These are phyloP conservation scores for Erodium texanum DNA, from an alignment of 441 rosid species.

Conservation along the genomic window DNA sequence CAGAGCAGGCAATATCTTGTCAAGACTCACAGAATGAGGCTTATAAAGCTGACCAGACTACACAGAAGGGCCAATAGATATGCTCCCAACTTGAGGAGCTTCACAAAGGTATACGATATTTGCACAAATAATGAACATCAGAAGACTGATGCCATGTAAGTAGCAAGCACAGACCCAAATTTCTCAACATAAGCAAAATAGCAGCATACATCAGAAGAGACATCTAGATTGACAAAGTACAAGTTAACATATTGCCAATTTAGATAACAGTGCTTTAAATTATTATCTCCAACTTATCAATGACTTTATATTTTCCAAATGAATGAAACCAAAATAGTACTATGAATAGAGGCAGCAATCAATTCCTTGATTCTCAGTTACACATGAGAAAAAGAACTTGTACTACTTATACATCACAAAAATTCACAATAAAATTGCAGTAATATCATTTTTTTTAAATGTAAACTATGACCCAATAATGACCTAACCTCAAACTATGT, in stretches of 20 bases:
- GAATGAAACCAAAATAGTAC: neutral
- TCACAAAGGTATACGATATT: neutral
- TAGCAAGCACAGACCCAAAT: neutral
- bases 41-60: neutral
- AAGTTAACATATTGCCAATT: neutral
- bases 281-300: neutral
- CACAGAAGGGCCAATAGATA: neutral
- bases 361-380: neutral
- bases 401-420: neutral
- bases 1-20: neutral
- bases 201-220: neutral
- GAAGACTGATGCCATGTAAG: neutral
- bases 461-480: constrained; percentile 3
- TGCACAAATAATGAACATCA: neutral
- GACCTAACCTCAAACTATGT: constrained; percentile 23
- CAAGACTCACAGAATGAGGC: neutral
- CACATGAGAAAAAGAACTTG: neutral
- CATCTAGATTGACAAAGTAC: neutral
- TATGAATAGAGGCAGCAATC: neutral
- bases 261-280: neutral
- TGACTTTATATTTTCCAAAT: neutral
- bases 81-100: neutral
- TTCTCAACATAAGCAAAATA: neutral
- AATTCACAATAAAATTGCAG: neutral
- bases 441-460: neutral